A percentile compares a stretch with the other conserved stretches of the same genome.
Conservation (phyloP, 164 flowering plant species). For the Kalanchoe fedtschenkoi region DNA sequence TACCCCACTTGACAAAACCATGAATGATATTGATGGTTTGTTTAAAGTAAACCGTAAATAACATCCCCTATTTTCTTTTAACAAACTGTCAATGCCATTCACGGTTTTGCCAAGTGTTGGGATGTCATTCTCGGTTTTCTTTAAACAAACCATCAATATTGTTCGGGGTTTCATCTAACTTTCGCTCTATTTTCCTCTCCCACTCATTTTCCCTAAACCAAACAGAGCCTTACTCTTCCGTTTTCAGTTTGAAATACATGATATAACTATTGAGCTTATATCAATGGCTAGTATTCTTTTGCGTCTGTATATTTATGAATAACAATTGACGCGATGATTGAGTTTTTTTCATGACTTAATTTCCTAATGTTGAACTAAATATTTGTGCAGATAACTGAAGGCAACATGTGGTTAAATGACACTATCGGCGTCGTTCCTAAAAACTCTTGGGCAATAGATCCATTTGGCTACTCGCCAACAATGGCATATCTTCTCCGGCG, state of each 20-base stretch:
- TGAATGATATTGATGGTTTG: too few species aligned
- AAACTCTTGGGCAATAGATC: conserved; percentile 99
- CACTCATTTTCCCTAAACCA: too few species aligned
- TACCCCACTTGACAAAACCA: too few species aligned
- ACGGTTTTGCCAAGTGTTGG: too few species aligned
- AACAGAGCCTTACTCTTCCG: too few species aligned
- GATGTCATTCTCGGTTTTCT: too few species aligned
- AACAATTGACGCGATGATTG: background rate
- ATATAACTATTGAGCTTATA: background rate
- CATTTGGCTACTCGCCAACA: conserved; percentile 95
- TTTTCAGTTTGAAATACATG: background rate
- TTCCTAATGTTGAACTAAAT: conserved; percentile 3
- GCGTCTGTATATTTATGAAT: background rate
- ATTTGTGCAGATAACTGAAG: conserved; percentile 77
- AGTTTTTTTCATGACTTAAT: background rate
- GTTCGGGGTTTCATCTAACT: too few species aligned
- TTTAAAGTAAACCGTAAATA: too few species aligned
- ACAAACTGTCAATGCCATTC: too few species aligned
- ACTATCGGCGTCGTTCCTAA: conserved; percentile 87
- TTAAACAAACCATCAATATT: too few species aligned
- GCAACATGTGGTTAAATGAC: conserved; percentile 95
- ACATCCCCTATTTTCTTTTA: too few species aligned
- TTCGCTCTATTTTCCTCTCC: too few species aligned
- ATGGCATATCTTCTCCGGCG: conserved; percentile 99
- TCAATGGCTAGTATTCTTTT: background rate